A percentile compares a stretch with the other conserved stretches of the same genome.
phyloP scores from a whole-genome alignment of 495 filamentous ascomycete genomes.

The Glonium stellatum region DNA sequence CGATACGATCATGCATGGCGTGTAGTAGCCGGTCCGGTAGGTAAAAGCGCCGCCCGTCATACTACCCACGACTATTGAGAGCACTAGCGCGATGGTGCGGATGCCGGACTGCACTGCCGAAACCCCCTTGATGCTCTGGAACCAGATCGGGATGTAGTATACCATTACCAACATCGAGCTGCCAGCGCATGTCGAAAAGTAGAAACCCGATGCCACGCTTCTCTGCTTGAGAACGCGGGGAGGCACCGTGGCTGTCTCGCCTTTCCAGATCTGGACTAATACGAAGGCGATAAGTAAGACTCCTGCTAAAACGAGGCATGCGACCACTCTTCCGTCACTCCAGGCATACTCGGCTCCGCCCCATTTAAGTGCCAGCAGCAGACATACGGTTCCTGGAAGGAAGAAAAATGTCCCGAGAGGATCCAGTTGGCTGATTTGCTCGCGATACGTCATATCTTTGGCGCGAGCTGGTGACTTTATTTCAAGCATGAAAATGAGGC shows the following conservation, averaged over 20 bases:
- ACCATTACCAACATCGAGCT: conserved; percentile 51
- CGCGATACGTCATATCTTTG: conserved; percentile 21
- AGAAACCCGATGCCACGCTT: conserved; percentile 36
- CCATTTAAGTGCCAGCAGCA: conserved; percentile 60
- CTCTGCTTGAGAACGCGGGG: conserved; percentile 43
- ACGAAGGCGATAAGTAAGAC: conserved; percentile 46
- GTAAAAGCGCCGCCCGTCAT: conserved; percentile 56
- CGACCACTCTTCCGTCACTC: conserved; percentile 38
- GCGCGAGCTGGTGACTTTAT: conserved; percentile 24
- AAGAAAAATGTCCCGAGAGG: conserved; percentile 45
- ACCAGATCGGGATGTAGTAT: conserved; percentile 28
- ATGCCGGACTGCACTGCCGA: conserved; percentile 23
- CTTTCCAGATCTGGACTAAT: conserved; percentile 44
- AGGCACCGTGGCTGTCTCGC: conserved; percentile 42
- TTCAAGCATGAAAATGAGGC: conserved; percentile 46
- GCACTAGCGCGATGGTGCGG: conserved; percentile 17
- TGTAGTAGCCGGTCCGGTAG: conserved; percentile 67
- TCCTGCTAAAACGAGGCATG: conserved; percentile 41
- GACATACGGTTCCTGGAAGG: conserved; percentile 47
- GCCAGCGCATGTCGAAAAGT: conserved; percentile 36
- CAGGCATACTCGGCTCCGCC: conserved; percentile 52
- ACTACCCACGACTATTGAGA: conserved; percentile 42
- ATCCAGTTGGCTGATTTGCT: conserved; percentile 46
- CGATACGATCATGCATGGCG: conserved; percentile 46
- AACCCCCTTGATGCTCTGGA: conserved; percentile 22